Percentiles rank a stretch among this genome's conserved stretches.
Conservation (phyloP, 495 filamentous ascomycete genomes). For the Darksidea phi region DNA sequence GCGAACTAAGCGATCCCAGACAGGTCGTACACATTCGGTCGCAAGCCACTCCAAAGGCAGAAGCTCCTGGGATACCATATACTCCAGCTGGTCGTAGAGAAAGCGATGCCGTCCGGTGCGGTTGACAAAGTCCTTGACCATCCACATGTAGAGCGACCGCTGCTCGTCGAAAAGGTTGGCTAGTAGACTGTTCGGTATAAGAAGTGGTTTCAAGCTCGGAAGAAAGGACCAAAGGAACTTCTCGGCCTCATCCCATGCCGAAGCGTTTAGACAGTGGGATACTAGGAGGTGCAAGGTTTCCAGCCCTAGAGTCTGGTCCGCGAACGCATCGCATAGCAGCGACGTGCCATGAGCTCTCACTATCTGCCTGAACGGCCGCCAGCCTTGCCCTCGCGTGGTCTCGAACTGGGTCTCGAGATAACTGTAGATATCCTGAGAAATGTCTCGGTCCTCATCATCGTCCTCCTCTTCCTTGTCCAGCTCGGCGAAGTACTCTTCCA, state of each 20-base stretch:
- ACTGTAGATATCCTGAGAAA: constrained; percentile 29
- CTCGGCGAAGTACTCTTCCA: constrained; percentile 30
- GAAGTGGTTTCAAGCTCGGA: constrained; percentile 13
- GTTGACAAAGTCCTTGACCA: constrained; percentile 19
- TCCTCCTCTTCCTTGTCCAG: constrained; percentile 23
- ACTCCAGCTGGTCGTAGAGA: constrained; percentile 28
- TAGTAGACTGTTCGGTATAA: constrained; percentile 12
- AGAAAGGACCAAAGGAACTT: constrained; percentile 22
- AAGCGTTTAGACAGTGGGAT: constrained; percentile 15
- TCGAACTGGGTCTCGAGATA: constrained; percentile 22
- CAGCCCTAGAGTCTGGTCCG: constrained; percentile 13
- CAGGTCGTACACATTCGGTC: constrained; percentile 26
- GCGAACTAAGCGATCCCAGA: constrained; percentile 28
- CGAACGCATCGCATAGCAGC: constrained; percentile 29
- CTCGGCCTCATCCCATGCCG: constrained; percentile 32
- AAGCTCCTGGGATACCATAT: constrained; percentile 28
- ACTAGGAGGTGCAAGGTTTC: constrained; percentile 22
- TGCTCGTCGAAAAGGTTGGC: constrained; percentile 21
- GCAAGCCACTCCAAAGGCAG: constrained; percentile 36
- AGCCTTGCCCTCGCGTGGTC: constrained; percentile 15
- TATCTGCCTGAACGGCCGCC: constrained; percentile 24
- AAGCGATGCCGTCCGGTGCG: constrained; percentile 12
- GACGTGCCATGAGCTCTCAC: constrained; percentile 31
- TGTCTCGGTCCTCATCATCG: constrained; percentile 28
- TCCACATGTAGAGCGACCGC: constrained; percentile 18